Percentiles rank a stretch among this genome's conserved stretches.
phyloP scores from a whole-genome alignment of 2,329 filamentous ascomycete species.

The Metarhizium brunneum region DNA sequence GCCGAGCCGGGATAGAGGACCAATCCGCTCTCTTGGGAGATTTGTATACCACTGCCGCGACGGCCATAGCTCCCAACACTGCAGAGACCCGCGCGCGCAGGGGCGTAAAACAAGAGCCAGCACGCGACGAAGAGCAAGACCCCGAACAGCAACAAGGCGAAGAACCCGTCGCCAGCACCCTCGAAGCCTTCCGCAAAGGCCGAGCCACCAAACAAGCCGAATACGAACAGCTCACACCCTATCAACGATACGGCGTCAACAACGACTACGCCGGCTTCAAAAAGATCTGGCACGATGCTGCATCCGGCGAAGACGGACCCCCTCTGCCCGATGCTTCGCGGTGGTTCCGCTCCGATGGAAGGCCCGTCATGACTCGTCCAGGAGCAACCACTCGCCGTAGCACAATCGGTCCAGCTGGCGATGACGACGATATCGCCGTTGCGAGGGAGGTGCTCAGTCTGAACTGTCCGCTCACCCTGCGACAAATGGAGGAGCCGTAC shows the following conservation, averaged over 20 bases:
- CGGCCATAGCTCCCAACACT: conserved; percentile 6
- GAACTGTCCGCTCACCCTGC: conserved; percentile 61
- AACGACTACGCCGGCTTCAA: conserved; percentile 54
- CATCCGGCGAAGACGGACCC: conserved; percentile 37
- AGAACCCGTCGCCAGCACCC: conserved; percentile 14
- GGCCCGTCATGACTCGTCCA: conserved; percentile 27
- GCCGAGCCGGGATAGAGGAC: conserved; percentile 40
- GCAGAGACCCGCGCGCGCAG: conserved; percentile 6
- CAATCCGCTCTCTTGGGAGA: conserved; percentile 29
- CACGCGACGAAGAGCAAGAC: conserved; percentile 11
- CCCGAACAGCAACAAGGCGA: conserved; percentile 16
- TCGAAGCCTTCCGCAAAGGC: conserved; percentile 25
- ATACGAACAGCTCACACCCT: conserved; percentile 31
- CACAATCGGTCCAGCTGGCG: conserved; percentile 29
- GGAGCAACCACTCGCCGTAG: conserved; percentile 3
- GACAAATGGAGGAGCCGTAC: conserved; percentile 55
- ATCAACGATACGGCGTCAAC: conserved; percentile 43
- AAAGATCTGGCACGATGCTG: conserved; percentile 45
- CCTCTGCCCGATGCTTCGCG: conserved; percentile 41
- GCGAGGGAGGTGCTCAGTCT: conserved; percentile 54
- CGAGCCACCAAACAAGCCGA: conserved; percentile 28
- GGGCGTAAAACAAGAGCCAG: conserved; percentile 5
- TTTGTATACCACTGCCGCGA: conserved; percentile 17
- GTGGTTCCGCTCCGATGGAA: conserved; percentile 42
- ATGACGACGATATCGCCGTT: conserved; percentile 61